Conservation (phyloP, 148 eudicot species). For the Dysphania ambrosioides region DNA sequence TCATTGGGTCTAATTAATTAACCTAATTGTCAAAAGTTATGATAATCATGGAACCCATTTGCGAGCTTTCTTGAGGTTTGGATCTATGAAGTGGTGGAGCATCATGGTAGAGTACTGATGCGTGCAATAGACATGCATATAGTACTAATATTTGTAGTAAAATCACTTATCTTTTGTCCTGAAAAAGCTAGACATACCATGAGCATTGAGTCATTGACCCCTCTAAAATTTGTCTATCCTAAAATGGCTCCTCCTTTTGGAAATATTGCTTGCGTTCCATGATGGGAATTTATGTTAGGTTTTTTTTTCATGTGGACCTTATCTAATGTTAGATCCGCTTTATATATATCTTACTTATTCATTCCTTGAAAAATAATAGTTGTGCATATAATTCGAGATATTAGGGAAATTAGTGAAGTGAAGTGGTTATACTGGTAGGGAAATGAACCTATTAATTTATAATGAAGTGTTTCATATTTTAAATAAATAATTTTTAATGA, state of each 20-base stretch:
- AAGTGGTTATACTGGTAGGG: no score
- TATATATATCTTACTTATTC: not conserved
- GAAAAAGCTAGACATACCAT: not conserved
- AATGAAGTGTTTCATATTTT: no score
- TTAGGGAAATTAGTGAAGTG: no score
- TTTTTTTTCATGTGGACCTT: constrained; percentile 14
- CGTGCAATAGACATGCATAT: not conserved
- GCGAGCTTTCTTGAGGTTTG: not conserved
- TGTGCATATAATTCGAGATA: no score
- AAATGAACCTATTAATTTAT: no score
- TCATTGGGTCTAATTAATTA: no score
- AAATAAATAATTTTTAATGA: no score
- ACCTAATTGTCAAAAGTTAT: not conserved
- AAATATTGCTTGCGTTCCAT: not conserved
- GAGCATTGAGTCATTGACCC: not conserved
- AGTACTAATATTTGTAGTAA: not conserved
- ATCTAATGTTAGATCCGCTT: not conserved
- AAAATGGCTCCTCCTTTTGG: constrained; percentile 12
- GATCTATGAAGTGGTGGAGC: no score
- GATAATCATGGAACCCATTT: not conserved
- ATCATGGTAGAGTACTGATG: not conserved
- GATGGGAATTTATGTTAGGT: not conserved
- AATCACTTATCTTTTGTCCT: not conserved
- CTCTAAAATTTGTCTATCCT: not conserved
- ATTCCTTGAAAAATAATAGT: no score